phyloP scores from a whole-genome alignment of 306 rosid genomes.

The Myrica gale region DNA sequence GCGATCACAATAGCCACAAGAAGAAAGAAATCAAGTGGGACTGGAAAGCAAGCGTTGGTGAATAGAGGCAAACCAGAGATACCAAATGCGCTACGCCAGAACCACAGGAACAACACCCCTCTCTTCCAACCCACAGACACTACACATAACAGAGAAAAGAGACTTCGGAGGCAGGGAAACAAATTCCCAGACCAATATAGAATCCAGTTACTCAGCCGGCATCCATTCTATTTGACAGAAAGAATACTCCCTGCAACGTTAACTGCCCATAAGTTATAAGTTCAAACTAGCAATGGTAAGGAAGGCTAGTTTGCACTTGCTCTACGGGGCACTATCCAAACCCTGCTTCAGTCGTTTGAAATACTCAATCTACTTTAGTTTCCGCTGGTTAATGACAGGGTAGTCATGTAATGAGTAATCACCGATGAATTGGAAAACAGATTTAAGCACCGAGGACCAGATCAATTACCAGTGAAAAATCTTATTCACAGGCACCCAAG shows the following conservation, averaged over 20 bases:
- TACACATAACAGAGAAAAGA: neutral
- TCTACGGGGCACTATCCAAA: neutral
- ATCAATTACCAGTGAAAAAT: neutral
- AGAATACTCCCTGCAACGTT: no score
- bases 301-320: neutral
- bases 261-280: neutral
- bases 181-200: neutral
- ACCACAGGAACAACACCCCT: neutral
- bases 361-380: neutral
- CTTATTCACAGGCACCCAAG: neutral
- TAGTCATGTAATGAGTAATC: neutral
- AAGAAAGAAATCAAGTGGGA: neutral
- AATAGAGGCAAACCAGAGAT: neutral
- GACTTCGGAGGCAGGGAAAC: neutral
- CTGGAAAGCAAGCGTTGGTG: neutral
- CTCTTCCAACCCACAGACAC: neutral
- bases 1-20: neutral
- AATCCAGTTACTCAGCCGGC: neutral
- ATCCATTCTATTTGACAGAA: neutral
- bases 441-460: neutral
- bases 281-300: neutral
- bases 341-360: neutral
- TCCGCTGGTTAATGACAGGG: neutral
- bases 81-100: neutral
- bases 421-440: neutral